A percentile compares a stretch with the other conserved stretches of the same genome.
Evolutionary conservation across 371 early-diverging fungal genomes (phyloP).

Genomic region (Gilbertella persicaria): DNA sequence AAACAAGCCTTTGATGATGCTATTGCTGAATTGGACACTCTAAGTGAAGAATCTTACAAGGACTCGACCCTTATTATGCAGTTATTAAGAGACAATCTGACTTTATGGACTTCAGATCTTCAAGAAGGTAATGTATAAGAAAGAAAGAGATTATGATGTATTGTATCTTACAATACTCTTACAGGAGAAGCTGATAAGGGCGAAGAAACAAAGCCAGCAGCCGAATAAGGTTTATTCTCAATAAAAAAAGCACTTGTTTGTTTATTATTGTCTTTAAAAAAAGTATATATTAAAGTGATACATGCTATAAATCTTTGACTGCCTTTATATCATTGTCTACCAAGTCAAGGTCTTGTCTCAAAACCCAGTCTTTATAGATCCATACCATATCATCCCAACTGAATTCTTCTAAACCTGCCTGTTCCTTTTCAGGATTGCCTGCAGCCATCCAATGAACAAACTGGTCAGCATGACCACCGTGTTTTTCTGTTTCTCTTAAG

Average conservation of each 20-base stretch:
- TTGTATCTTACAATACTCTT: not conserved
- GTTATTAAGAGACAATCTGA: conserved; percentile 99
- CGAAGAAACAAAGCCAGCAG: conserved; percentile 10
- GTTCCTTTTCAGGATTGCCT: not conserved
- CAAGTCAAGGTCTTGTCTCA: conserved; percentile 20
- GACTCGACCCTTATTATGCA: no score
- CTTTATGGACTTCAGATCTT: conserved; percentile 98
- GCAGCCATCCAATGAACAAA: conserved; percentile 38
- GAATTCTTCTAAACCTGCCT: conserved; percentile 22
- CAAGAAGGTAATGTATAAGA: conserved; percentile 63
- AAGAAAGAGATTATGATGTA: not conserved
- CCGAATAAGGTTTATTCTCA: no score
- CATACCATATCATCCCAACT: conserved; percentile 36
- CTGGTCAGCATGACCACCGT: conserved; percentile 24
- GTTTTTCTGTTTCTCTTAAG: conserved; percentile 6
- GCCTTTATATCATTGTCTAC: conserved; percentile 19
- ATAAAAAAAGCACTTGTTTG: no score
- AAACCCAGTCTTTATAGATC: conserved; percentile 33
- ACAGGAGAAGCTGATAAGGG: conserved; percentile 7
- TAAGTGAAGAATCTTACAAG: no score
- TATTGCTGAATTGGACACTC: no score
- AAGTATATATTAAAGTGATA: no score
- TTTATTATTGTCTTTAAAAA: no score
- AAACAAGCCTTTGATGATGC: no score
- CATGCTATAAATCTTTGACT: conserved; percentile 27